Evolutionary conservation across 2,329 filamentous ascomycete genomes (phyloP).

Genomic region (Ophiostoma perfectum): DNA sequence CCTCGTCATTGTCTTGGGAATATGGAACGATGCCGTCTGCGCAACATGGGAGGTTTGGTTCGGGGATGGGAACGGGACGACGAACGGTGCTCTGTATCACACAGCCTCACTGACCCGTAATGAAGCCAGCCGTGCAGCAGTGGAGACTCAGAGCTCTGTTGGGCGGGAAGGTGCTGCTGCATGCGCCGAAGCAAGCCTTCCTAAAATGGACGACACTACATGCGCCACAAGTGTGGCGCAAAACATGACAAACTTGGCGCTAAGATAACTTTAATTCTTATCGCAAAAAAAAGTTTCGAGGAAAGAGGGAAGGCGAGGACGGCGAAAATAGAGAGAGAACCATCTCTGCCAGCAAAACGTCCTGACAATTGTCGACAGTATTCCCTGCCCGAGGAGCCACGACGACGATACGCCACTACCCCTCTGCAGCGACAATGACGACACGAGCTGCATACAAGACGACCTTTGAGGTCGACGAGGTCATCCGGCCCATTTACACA

Average conservation of each 20-base stretch:
- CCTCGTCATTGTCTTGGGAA: constrained; percentile 42
- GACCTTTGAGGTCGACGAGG: constrained; percentile 77
- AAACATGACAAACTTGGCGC: constrained; percentile 26
- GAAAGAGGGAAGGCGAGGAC: neutral
- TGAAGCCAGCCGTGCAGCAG: neutral
- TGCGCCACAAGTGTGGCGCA: constrained; percentile 13
- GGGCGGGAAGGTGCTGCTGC: neutral
- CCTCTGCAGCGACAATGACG: constrained; percentile 44
- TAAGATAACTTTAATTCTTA: constrained; percentile 38
- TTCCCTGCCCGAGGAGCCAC: too few relatives aligned
- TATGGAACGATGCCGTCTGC: constrained; percentile 9
- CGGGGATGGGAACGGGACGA: neutral
- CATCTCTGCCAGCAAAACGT: neutral
- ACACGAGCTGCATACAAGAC: constrained; percentile 66
- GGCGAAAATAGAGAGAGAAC: neutral
- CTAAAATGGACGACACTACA: neutral
- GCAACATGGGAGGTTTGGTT: constrained; percentile 11
- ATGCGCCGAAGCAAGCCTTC: neutral
- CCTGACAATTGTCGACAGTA: neutral
- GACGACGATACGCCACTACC: neutral
- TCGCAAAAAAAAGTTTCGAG: constrained; percentile 28
- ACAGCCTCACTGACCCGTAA: neutral
- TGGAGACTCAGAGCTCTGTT: neutral
- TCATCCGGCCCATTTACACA: constrained; percentile 89
- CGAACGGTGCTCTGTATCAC: neutral